A percentile compares a stretch with the other conserved stretches of the same genome.
phyloP scores from a whole-genome alignment of 305 asterid species.

The Nicotiana rustica region DNA sequence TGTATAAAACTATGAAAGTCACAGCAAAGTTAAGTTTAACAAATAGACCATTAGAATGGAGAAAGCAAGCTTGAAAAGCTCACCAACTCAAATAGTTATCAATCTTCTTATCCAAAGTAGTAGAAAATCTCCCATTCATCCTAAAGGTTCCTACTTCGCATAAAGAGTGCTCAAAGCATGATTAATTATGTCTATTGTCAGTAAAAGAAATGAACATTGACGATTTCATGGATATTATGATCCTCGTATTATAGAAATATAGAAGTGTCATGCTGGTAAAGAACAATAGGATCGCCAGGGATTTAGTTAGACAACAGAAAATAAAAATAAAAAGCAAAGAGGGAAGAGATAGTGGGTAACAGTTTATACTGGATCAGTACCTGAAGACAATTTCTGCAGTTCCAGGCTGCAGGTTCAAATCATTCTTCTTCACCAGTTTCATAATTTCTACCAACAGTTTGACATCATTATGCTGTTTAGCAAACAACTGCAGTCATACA shows the following conservation, averaged over 20 bases:
- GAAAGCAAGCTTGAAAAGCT: not conserved
- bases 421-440: slow-evolving; percentile 67
- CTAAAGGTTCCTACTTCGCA: not conserved
- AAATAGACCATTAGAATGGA: not conserved
- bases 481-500: slow-evolving; percentile 72
- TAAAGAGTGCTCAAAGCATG: not conserved
- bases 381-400: slow-evolving; percentile 87
- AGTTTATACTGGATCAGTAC: slow-evolving; percentile 38
- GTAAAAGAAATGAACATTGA: not conserved
- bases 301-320: not conserved
- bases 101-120: not conserved
- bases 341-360: not conserved
- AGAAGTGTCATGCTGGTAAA: slow-evolving; percentile 21
- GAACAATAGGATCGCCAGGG: not conserved
- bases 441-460: slow-evolving; percentile 75
- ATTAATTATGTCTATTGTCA: not conserved
- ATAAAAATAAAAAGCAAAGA: slow-evolving; percentile 14
- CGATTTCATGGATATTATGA: slow-evolving; percentile 6
- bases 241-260: not conserved
- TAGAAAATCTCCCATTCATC: not conserved
- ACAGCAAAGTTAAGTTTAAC: not conserved
- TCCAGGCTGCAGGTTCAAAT: slow-evolving; percentile 82
- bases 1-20: not conserved
- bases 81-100: slow-evolving; percentile 28
- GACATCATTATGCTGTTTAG: slow-evolving; percentile 76